Conservation (phyloP, 1,284 basidiomycete genomes). For the Cryptococcus maquisensis region DNA sequence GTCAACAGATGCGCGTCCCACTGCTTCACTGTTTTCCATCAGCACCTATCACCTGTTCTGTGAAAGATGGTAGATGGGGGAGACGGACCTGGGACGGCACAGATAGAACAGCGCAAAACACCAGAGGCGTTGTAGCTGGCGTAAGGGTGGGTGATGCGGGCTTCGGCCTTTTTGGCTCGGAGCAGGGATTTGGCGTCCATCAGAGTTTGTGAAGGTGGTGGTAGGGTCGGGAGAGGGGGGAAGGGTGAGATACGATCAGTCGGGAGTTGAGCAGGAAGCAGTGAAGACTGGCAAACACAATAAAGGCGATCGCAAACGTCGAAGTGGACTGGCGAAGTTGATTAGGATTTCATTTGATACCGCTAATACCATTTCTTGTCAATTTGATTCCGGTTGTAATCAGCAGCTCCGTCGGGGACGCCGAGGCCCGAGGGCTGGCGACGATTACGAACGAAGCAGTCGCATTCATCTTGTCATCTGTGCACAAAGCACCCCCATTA, state of each 20-base stretch:
- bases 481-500: background rate
- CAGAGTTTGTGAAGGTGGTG: background rate
- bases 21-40: constrained; percentile 37
- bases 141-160: constrained; percentile 43
- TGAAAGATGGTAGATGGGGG: background rate
- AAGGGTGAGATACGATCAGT: too few relatives aligned
- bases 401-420: too few relatives aligned
- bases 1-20: constrained; percentile 49
- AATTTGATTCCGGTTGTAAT: too few relatives aligned
- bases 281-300: too few relatives aligned
- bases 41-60: background rate
- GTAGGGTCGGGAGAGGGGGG: too few relatives aligned
- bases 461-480: background rate
- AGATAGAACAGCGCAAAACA: constrained; percentile 44
- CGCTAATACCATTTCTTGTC: too few relatives aligned
- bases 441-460: too few relatives aligned
- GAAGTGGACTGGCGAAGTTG: too few relatives aligned
- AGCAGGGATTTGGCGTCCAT: constrained; percentile 49
- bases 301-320: too few relatives aligned
- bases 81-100: constrained; percentile 44
- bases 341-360: too few relatives aligned
- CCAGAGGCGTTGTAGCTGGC: constrained; percentile 40
- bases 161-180: constrained; percentile 46
- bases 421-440: too few relatives aligned
- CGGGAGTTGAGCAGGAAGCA: too few relatives aligned